phyloP scores from a whole-genome alignment of 345 rosid species.

The Ailanthus altissimus region DNA sequence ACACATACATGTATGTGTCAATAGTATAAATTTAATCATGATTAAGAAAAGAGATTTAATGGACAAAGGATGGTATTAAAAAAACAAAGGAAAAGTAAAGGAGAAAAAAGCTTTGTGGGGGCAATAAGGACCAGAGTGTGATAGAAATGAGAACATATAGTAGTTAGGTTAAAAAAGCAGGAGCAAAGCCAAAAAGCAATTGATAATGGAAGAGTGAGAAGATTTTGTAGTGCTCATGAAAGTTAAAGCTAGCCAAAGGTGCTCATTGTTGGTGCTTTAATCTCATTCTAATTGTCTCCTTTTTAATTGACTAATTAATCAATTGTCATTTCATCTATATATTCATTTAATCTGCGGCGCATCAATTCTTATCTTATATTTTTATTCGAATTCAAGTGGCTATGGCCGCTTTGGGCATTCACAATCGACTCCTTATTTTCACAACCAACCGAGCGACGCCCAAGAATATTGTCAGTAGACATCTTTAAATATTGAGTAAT shows the following conservation, averaged over 20 bases:
- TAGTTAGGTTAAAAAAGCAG: constrained; percentile 3
- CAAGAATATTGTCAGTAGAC: not conserved
- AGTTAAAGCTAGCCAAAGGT: not conserved
- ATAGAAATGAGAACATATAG: constrained; percentile 14
- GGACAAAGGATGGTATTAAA: not conserved
- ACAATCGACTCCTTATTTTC: no score
- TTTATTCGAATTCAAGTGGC: no score
- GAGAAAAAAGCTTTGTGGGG: not conserved
- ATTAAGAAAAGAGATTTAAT: constrained; percentile 10
- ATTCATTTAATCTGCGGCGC: not conserved
- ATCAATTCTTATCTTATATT: no score
- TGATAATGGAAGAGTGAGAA: constrained; percentile 48
- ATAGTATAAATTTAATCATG: not conserved
- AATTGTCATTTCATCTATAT: not conserved
- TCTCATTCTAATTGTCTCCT: constrained; percentile 8
- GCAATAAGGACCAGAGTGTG: not conserved
- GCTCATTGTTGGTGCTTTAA: not conserved
- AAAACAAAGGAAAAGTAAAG: not conserved
- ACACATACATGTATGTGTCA: not conserved
- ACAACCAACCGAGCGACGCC: no score
- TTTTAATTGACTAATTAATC: constrained; percentile 1
- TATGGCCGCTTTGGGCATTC: no score
- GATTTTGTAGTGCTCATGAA: not conserved
- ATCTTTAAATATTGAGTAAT: not conserved
- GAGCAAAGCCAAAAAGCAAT: constrained; percentile 23